A percentile compares a stretch with the other conserved stretches of the same genome.
These are phyloP conservation scores for Naganishia onofrii DNA, from an alignment of 768 basidiomycete genomes.

Conservation along the genomic window DNA sequence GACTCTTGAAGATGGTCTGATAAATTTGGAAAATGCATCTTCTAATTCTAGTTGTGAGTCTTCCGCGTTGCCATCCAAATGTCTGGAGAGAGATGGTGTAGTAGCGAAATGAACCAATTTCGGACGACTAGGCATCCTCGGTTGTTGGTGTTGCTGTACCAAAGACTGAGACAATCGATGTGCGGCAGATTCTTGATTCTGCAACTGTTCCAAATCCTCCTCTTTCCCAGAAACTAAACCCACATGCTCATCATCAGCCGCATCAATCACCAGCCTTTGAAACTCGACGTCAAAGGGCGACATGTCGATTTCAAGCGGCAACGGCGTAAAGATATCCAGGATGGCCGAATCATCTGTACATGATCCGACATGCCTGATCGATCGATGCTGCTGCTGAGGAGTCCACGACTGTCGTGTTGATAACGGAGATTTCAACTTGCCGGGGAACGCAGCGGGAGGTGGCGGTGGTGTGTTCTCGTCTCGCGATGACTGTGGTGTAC, in stretches of 20 bases:
- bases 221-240: background rate
- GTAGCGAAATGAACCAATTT: constrained; percentile 20
- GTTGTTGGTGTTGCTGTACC: background rate
- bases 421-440: background rate
- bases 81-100: background rate
- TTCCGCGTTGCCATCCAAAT: background rate
- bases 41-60: too few relatives aligned
- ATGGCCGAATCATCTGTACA: background rate
- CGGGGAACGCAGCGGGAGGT: too few relatives aligned
- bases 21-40: too few relatives aligned
- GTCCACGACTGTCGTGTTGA: background rate
- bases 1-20: background rate
- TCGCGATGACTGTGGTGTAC: background rate
- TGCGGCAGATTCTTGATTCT: too few relatives aligned
- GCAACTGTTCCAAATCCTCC: background rate
- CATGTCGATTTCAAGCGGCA: constrained; percentile 11
- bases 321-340: background rate
- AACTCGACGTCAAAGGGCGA: constrained; percentile 6
- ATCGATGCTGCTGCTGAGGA: background rate
- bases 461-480: background rate
- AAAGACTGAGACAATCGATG: too few relatives aligned
- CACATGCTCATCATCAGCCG: background rate
- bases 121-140: constrained; percentile 8
- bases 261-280: background rate
- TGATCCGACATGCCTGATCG: constrained; percentile 1